phyloP scores from a whole-genome alignment of 768 basidiomycete species.

The Xerocomus potaroensis region DNA sequence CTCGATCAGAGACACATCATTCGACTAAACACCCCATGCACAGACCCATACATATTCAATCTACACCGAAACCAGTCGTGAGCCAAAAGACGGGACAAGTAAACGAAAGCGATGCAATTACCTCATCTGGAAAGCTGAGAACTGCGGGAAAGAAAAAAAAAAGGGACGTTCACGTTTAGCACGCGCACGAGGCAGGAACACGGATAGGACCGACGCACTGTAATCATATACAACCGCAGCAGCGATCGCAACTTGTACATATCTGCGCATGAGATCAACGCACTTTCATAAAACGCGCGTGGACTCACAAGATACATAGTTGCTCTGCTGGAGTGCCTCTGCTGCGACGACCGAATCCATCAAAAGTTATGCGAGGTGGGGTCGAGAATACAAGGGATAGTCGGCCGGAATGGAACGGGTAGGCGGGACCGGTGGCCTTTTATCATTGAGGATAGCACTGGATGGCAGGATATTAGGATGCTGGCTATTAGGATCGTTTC shows the following conservation, averaged over 20 bases:
- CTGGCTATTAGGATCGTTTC: too few species aligned
- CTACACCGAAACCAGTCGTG: background rate
- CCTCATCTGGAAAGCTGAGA: slow-evolving; percentile 10
- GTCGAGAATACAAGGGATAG: too few species aligned
- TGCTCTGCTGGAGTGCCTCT: background rate
- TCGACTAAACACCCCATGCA: background rate
- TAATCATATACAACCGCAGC: slow-evolving; percentile 7
- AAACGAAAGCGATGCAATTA: background rate
- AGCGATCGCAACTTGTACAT: slow-evolving; percentile 2
- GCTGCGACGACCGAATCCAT: background rate
- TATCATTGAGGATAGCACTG: too few species aligned
- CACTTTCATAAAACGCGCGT: background rate
- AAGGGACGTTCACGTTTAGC: background rate
- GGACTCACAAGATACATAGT: background rate
- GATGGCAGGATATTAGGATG: too few species aligned
- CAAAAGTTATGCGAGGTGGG: background rate
- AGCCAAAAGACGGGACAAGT: background rate
- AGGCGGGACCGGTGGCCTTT: too few species aligned
- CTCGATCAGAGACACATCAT: background rate
- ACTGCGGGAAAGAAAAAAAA: too few species aligned
- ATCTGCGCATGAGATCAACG: background rate
- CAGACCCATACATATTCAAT: slow-evolving; percentile 15
- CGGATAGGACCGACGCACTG: background rate
- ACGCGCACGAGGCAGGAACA: background rate
- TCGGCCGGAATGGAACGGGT: too few species aligned